Evolutionary conservation across 139 green algal genomes (phyloP), one percentile per base, ranked within the genome.

Genomic region (Coelastrella sp.): DNA sequence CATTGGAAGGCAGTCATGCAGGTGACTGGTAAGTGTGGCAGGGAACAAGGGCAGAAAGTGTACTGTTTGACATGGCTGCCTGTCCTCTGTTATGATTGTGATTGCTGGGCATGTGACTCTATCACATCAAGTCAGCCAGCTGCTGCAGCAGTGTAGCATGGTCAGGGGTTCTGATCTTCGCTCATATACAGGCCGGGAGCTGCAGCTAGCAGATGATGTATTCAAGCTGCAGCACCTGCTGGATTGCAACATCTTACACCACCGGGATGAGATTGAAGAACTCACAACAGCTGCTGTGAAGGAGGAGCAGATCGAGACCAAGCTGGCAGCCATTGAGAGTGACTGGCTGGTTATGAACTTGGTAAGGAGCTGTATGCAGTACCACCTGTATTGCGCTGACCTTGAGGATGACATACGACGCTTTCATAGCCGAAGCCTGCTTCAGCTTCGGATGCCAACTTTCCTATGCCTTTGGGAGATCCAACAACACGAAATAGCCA

Each of bases 151-250:
- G 7, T 32, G 68, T 76, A n/a, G 4, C 17, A 4, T 32, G 14
- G 16, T 71, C 11, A 14, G 16, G 4, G 0, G 13, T 20, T 71
- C 11, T 11, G 64, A 71, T 7, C 64, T 71, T 76, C 7, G 16
- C 68, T 47, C 22, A 3, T 14, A 5, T 19, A 3, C 83, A 93
- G 94, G 94, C 68, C 94, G 94, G 60, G 86, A 97, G 81, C 93
- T 98, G 2, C 96, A 96, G 89, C 92, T 99, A 87, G 95, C 97
- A 5, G 96, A 98, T 91, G 97, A 99, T 68, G 94, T 95, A 56
- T 97, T 99, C 92, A 98, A 97, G 94, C 94, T 99, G 92, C 90
- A 96, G 95, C 95, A 99, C 91, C 85, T 99, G 78, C 94, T 99
- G 89, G 97, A 98, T 79, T 94, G 91, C 90, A 85, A 97, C 86